These are phyloP conservation scores for Nemania serpens DNA, from an alignment of 2,329 filamentous ascomycete genomes.

Conservation along the genomic window DNA sequence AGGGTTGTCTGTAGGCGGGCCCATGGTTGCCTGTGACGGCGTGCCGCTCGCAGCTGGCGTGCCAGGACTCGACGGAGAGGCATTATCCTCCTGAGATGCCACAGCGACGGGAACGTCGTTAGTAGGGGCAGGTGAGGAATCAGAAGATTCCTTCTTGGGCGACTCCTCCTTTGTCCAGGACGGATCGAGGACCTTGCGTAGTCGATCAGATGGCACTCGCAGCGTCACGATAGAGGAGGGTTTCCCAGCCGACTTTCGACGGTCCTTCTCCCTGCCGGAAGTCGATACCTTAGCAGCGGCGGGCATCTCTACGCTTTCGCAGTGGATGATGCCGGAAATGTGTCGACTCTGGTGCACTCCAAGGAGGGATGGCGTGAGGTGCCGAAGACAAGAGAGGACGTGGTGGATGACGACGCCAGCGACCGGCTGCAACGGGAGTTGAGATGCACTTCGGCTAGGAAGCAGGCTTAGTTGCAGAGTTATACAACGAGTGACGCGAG, in stretches of 20 bases:
- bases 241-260: slow-evolving; percentile 49
- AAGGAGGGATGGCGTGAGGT: slow-evolving; percentile 18
- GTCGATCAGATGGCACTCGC: slow-evolving; percentile 54
- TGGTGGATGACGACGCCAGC: slow-evolving; percentile 24
- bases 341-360: slow-evolving; percentile 18
- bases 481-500: slow-evolving; percentile 28
- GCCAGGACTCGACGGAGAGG: slow-evolving; percentile 62
- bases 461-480: slow-evolving; percentile 32
- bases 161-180: slow-evolving; percentile 51
- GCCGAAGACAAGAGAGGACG: slow-evolving; percentile 6
- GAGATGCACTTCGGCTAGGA: slow-evolving; percentile 24
- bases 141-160: slow-evolving; percentile 53
- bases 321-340: slow-evolving; percentile 25
- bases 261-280: slow-evolving; percentile 51
- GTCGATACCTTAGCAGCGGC: slow-evolving; percentile 43
- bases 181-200: slow-evolving; percentile 56
- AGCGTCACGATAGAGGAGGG: slow-evolving; percentile 54
- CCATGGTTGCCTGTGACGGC: slow-evolving; percentile 61
- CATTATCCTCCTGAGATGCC: slow-evolving; percentile 58
- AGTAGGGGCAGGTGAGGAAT: slow-evolving; percentile 47
- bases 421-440: slow-evolving; percentile 9
- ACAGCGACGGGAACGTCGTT: slow-evolving; percentile 40
- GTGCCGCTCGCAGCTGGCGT: slow-evolving; percentile 63
- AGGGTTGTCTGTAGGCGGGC: slow-evolving; percentile 61
- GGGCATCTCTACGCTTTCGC: slow-evolving; percentile 41